Percentiles rank a stretch among this genome's conserved stretches.
Evolutionary conservation across 495 filamentous ascomycete genomes (phyloP).

Genomic region (Lepraria neglecta): DNA sequence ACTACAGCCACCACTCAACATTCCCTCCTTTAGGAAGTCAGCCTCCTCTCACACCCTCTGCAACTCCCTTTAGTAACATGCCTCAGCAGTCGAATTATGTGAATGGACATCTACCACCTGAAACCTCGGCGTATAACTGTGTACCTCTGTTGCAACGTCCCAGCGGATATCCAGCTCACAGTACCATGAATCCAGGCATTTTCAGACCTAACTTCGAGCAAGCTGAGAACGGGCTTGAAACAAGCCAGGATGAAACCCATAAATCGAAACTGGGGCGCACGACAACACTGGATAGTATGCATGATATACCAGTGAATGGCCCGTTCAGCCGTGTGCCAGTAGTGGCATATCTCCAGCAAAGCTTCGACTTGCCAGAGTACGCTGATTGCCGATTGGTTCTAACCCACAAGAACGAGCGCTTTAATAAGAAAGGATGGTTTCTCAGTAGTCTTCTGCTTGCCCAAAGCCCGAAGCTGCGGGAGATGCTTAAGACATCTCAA

Average conservation of each 20-base stretch:
- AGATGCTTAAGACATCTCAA: constrained; percentile 28
- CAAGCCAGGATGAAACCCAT: neutral
- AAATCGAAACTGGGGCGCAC: neutral
- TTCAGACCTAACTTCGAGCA: neutral
- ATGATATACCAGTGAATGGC: neutral
- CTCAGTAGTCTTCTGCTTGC: constrained; percentile 47
- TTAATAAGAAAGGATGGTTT: constrained; percentile 7
- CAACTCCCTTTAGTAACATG: constrained; percentile 11
- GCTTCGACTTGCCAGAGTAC: constrained; percentile 23
- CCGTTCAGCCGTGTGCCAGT: constrained; percentile 5
- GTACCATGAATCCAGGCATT: neutral
- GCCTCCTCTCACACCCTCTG: constrained; percentile 19
- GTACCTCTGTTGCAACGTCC: neutral
- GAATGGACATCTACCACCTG: constrained; percentile 7
- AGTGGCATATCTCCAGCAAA: constrained; percentile 16
- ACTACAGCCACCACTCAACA: constrained; percentile 3
- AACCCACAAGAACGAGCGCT: constrained; percentile 12
- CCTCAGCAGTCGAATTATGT: constrained; percentile 9
- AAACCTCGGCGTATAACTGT: neutral
- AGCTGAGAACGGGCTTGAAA: neutral
- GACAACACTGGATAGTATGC: neutral
- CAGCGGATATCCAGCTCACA: neutral
- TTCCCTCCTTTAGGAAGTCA: constrained; percentile 11
- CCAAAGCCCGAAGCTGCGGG: constrained; percentile 42
- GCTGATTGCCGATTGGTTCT: constrained; percentile 26